Conservation (phyloP, 164 flowering plant species). For the Magnolia sinica region DNA sequence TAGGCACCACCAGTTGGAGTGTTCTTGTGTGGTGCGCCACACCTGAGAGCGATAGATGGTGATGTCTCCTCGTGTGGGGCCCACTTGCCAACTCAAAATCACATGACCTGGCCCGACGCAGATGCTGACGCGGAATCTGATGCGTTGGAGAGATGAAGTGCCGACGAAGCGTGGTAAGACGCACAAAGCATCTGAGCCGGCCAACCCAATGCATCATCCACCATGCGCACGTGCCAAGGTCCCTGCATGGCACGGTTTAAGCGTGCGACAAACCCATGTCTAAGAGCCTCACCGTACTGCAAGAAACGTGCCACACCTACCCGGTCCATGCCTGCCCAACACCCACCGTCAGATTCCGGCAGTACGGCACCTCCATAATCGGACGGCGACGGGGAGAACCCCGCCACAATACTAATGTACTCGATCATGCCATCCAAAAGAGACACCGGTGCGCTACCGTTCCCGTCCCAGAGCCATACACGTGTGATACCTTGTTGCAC, state of each 20-base stretch:
- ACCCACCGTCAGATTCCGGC: slow-evolving; percentile 1
- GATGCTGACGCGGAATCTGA: neutral
- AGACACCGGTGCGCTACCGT: slow-evolving; percentile 24
- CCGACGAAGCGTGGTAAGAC: neutral
- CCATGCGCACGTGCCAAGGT: slow-evolving; percentile 34
- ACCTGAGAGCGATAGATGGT: too few species aligned
- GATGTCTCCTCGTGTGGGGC: neutral
- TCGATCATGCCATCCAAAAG: slow-evolving; percentile 49
- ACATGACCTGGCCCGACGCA: neutral
- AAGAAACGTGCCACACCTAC: slow-evolving; percentile 32
- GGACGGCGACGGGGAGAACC: slow-evolving; percentile 4
- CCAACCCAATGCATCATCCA: slow-evolving; percentile 30
- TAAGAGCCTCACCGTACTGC: slow-evolving; percentile 28
- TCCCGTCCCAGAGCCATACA: slow-evolving; percentile 42
- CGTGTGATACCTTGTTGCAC: slow-evolving; percentile 43
- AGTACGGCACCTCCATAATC: neutral
- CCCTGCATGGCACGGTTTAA: slow-evolving; percentile 36
- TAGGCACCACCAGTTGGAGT: too few species aligned
- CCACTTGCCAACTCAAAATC: neutral
- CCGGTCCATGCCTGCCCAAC: slow-evolving; percentile 30
- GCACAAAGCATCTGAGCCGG: slow-evolving; percentile 11
- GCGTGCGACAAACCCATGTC: slow-evolving; percentile 41
- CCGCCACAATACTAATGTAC: slow-evolving; percentile 28
- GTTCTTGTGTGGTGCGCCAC: too few species aligned
- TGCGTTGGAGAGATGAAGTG: neutral